Conservation (phyloP, 768 basidiomycete species). For the Mycena haematopus region DNA sequence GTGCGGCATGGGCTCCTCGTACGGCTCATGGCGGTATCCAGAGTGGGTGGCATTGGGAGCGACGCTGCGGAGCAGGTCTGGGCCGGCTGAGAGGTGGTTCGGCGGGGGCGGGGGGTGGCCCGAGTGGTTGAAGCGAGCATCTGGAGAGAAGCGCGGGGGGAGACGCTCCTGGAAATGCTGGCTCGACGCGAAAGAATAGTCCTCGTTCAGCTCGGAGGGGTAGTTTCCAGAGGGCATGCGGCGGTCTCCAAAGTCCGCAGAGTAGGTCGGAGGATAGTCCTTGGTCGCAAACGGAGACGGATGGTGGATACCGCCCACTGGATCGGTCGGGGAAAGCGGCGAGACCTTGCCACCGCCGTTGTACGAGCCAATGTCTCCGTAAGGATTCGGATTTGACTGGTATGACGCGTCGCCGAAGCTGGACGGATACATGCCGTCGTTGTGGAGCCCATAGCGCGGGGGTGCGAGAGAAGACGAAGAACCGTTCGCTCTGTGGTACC, state of each 20-base stretch:
- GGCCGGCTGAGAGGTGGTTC: constrained; percentile 52
- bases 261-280: constrained; percentile 65
- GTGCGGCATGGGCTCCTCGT: constrained; percentile 64
- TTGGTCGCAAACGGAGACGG: constrained; percentile 62
- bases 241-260: constrained; percentile 63
- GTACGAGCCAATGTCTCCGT: constrained; percentile 69
- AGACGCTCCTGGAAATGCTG: constrained; percentile 66
- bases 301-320: constrained; percentile 62
- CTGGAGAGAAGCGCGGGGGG: constrained; percentile 56
- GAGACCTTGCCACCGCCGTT: constrained; percentile 79
- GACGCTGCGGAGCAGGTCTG: constrained; percentile 70
- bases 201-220: constrained; percentile 65
- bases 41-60: constrained; percentile 74
- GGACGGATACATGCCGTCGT: constrained; percentile 65
- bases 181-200: constrained; percentile 47
- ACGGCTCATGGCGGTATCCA: constrained; percentile 54
- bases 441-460: constrained; percentile 53
- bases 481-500: constrained; percentile 76
- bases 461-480: constrained; percentile 74
- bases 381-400: constrained; percentile 57
- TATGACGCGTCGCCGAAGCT: constrained; percentile 70
- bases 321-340: constrained; percentile 74
- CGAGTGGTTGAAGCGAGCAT: constrained; percentile 57
- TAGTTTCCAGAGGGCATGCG: constrained; percentile 60
- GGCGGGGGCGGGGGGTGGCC: constrained; percentile 44